Evolutionary conservation across 1,139 yeast genomes (phyloP), one percentile per base, ranked within the genome.

Genomic region (Hansenula anomala): DNA sequence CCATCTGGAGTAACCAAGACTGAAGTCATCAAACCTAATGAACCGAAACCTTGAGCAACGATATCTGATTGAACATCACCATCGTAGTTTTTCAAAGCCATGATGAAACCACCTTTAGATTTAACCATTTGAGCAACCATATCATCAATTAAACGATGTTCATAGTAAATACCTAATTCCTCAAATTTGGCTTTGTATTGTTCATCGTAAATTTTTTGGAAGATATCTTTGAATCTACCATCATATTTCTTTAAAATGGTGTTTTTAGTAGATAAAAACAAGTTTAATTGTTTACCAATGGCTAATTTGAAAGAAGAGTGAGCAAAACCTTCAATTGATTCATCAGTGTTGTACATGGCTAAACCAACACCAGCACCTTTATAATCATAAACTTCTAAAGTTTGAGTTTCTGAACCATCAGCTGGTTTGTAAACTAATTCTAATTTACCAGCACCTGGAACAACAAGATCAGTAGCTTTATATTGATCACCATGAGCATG

Each of bases 71-170:
- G 95, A 43, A 90, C 97, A 60, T 90, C 97, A 63, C 97, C 97
- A 61, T 90, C 97, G 66, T 90, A 90, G 71, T 90, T 90, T 73
- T 90, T 90, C 79, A 90, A 77, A 40, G 97, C 97, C 69, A 90
- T 81, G 53, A 90, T 83, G 65, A 75, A 90, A 14, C 97, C 97
- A 55, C 97, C 97, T 62, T 79, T 78, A 38, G 96, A 87, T 71
- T 90, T 90, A 64, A 90, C 70, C 96, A 90, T 90, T 70, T 90
- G 97, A 18, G 97, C 97, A 45, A 90, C 97, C 97, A 90, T 90
- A 63, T 90, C 97, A 66, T 90, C 97, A 53, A 90, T 90, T 59
- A 90, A 73, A 59, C 97, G 79, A 73, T 90, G 97, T 69, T 90
- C 97, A 64, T 86, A 90, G 90, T 95, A 89, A 63, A 90, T 83